Percentiles rank a stretch among this genome's conserved stretches.
phyloP scores from a whole-genome alignment of 768 basidiomycete species.

The Nevesoporus exiguus region DNA sequence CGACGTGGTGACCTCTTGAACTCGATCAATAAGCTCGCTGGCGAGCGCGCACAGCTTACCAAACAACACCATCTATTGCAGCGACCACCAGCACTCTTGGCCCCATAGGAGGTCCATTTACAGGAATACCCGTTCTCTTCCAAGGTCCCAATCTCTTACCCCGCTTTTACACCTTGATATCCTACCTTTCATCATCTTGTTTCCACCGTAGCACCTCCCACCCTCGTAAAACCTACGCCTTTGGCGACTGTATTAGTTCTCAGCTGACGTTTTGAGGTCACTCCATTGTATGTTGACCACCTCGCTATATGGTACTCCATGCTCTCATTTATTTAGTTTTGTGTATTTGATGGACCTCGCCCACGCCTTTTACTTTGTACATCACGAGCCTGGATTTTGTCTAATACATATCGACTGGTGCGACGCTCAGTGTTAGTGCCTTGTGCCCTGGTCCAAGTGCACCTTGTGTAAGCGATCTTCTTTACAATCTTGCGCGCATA shows the following conservation, averaged over 20 bases:
- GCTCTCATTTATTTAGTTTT: neutral
- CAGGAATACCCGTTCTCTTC: conserved; percentile 2
- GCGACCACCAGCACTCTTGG: conserved; percentile 32
- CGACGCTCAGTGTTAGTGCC: too few species aligned
- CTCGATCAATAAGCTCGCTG: conserved; percentile 76
- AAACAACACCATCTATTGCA: conserved; percentile 33
- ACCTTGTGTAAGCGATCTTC: too few species aligned
- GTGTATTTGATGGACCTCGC: neutral
- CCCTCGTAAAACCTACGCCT: neutral
- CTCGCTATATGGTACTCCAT: neutral
- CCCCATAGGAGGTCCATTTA: conserved; percentile 11
- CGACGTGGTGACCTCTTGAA: conserved; percentile 77
- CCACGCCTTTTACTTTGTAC: neutral
- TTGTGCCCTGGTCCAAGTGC: too few species aligned
- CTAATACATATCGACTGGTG: neutral
- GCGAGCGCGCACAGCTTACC: conserved; percentile 47
- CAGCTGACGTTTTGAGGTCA: neutral
- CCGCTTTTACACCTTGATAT: conserved; percentile 13
- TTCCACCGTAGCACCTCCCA: conserved; percentile 17
- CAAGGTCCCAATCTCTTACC: neutral
- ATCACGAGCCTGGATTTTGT: neutral
- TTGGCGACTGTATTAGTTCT: conserved; percentile 8
- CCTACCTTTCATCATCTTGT: neutral
- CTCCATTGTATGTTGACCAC: neutral
- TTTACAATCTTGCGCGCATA: too few species aligned